Conservation (phyloP, 306 rosid genomes). For the Castanopsis chinensis region DNA sequence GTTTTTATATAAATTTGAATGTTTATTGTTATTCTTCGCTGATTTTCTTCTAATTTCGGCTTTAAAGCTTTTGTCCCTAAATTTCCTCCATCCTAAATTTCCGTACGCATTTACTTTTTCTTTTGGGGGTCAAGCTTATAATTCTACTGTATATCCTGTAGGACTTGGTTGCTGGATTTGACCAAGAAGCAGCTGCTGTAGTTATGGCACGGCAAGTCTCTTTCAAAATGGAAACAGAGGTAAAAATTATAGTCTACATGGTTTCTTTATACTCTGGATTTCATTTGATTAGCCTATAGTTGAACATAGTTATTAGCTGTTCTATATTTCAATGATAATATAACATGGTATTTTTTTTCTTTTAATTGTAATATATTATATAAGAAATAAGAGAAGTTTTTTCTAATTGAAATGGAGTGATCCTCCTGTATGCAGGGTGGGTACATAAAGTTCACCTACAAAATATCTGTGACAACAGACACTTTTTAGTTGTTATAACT, state of each 20-base stretch:
- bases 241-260: slow-evolving; percentile 22
- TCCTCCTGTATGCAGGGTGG: no score
- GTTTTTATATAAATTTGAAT: neutral
- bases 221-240: slow-evolving; percentile 99
- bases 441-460: no score
- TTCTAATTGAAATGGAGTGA: no score
- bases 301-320: no score
- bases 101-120: neutral
- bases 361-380: neutral
- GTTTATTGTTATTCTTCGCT: neutral
- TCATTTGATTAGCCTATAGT: neutral
- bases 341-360: neutral
- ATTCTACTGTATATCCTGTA: slow-evolving; percentile 22
- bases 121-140: neutral
- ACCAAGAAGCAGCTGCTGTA: slow-evolving; percentile 99
- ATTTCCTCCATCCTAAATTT: neutral
- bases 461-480: no score
- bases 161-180: slow-evolving; percentile 98
- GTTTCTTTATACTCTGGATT: slow-evolving; percentile 4
- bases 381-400: no score
- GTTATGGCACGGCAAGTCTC: slow-evolving; percentile 97
- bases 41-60: neutral
- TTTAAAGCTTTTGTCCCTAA: neutral
- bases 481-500: no score
- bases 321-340: neutral